These are phyloP conservation scores for Mycena venus DNA, from an alignment of 768 basidiomycete species.

Conservation along the genomic window DNA sequence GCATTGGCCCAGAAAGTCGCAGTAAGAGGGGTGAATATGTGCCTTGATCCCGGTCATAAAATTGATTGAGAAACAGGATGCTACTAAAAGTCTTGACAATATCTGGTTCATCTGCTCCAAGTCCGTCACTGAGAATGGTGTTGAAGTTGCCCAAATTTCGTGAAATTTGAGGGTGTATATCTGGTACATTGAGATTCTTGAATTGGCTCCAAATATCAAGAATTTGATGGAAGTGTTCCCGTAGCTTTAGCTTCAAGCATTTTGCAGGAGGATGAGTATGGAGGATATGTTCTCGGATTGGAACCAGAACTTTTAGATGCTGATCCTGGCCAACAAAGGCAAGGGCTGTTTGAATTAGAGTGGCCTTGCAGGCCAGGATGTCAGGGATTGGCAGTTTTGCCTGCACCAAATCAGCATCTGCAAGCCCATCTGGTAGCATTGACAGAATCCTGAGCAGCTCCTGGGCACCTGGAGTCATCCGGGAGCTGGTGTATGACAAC, in stretches of 20 bases:
- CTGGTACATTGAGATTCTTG: not conserved
- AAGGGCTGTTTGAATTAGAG: not conserved
- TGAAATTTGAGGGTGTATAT: not conserved
- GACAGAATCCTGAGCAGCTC: slow-evolving; percentile 16
- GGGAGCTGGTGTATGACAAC: slow-evolving; percentile 16
- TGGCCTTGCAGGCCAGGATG: slow-evolving; percentile 4
- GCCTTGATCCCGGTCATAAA: not conserved
- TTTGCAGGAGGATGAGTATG: not conserved
- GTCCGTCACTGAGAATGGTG: not conserved
- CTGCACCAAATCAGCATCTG: slow-evolving; percentile 5
- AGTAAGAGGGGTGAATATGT: not conserved
- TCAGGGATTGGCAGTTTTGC: not conserved
- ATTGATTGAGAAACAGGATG: not conserved
- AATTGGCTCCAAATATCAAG: slow-evolving; percentile 7
- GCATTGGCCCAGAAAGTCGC: not conserved
- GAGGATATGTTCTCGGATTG: slow-evolving; percentile 5
- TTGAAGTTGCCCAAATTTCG: not conserved
- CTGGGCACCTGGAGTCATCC: slow-evolving; percentile 13
- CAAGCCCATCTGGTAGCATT: slow-evolving; percentile 7
- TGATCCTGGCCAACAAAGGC: not conserved
- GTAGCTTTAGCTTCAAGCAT: not conserved
- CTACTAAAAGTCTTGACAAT: not conserved
- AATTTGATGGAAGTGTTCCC: not conserved
- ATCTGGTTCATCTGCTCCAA: not conserved
- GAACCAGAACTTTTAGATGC: slow-evolving; percentile 1